phyloP scores from a whole-genome alignment of 306 rosid species.

The Ceratonia siliqua region DNA sequence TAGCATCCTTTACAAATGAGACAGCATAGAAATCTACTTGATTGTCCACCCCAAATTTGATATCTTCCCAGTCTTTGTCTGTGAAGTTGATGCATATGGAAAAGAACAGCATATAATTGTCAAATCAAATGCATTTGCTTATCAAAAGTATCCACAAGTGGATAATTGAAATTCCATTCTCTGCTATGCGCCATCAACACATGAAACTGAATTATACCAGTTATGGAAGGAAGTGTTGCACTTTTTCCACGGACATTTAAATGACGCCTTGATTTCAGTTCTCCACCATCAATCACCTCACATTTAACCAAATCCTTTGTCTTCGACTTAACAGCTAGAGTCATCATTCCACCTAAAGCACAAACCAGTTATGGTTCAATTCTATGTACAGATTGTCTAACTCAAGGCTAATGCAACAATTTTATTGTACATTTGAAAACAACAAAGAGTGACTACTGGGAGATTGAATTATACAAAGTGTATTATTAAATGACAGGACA shows the following conservation, averaged over 20 bases:
- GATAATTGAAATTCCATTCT: conserved; percentile 11
- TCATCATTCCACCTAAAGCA: conserved; percentile 92
- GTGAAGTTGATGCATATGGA: conserved; percentile 33
- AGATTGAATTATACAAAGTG: neutral
- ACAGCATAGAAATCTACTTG: conserved; percentile 96
- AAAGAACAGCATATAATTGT: conserved; percentile 21
- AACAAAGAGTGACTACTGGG: neutral
- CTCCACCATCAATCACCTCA: conserved; percentile 89
- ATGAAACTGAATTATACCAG: conserved; percentile 51
- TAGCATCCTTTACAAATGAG: conserved; percentile 90
- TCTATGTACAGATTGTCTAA: conserved; percentile 16
- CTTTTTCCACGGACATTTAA: conserved; percentile 97
- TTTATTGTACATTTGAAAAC: neutral
- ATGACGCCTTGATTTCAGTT: conserved; percentile 90
- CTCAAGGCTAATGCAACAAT: neutral
- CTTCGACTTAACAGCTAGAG: conserved; percentile 83
- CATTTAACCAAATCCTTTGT: conserved; percentile 72
- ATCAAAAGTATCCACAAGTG: neutral
- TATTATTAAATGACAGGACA: conserved; percentile 12
- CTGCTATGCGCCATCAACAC: neutral
- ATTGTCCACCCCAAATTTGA: conserved; percentile 94
- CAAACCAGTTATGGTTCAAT: conserved; percentile 28
- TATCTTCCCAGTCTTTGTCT: conserved; percentile 99
- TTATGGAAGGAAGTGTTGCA: conserved; percentile 93
- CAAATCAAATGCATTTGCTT: conserved; percentile 5